Percentiles rank a stretch among this genome's conserved stretches.
These are phyloP conservation scores for Ceriops tagal DNA, from an alignment of 345 rosid species.

Conservation along the genomic window DNA sequence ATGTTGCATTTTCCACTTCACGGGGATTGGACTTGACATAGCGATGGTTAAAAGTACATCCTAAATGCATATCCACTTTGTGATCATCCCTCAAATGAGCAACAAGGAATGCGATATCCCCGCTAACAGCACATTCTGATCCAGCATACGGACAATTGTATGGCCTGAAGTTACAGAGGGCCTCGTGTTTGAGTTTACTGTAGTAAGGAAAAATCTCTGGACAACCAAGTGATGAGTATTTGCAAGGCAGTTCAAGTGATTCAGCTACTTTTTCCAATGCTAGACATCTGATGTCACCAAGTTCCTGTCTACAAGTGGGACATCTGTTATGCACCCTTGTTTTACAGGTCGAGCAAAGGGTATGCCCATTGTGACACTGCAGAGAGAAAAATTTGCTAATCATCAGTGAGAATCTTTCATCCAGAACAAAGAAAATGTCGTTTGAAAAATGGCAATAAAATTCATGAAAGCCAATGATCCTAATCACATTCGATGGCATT, in stretches of 20 bases:
- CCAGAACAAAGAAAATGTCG: background rate
- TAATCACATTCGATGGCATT: background rate
- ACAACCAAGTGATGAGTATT: constrained; percentile 71
- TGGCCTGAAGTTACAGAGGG: constrained; percentile 82
- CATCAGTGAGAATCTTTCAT: background rate
- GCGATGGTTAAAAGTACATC: constrained; percentile 95
- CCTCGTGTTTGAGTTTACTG: constrained; percentile 91
- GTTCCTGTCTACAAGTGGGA: constrained; percentile 97
- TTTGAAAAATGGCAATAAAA: background rate
- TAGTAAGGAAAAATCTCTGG: constrained; percentile 91
- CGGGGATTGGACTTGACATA: constrained; percentile 97
- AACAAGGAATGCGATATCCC: constrained; percentile 85
- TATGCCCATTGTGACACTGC: constrained; percentile 99
- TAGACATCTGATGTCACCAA: constrained; percentile 88
- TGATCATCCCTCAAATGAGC: constrained; percentile 91
- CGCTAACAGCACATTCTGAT: constrained; percentile 79
- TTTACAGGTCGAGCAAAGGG: constrained; percentile 94
- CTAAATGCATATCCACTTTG: constrained; percentile 97
- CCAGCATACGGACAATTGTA: constrained; percentile 94
- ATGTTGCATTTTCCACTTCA: constrained; percentile 96
- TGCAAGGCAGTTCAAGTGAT: constrained; percentile 92
- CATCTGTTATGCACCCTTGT: constrained; percentile 84
- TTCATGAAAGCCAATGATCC: background rate
- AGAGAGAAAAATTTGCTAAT: background rate
- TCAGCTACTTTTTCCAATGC: constrained; percentile 96